A percentile compares a stretch with the other conserved stretches of the same genome.
These are phyloP conservation scores for Rhodotorula sp. DNA, from an alignment of 1,284 basidiomycete species.

Conservation along the genomic window DNA sequence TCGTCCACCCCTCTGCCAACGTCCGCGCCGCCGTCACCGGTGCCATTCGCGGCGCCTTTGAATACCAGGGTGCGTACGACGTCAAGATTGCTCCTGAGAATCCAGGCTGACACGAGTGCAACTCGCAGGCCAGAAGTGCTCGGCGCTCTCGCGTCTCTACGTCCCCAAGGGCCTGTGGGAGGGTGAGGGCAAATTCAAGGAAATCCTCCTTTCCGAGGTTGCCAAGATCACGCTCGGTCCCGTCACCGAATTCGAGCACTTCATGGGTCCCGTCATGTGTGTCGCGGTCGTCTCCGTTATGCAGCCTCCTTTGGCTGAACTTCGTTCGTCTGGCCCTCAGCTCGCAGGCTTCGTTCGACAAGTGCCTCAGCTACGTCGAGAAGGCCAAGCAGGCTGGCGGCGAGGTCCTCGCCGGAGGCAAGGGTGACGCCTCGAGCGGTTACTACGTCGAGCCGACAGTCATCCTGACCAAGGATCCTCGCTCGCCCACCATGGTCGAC, in stretches of 20 bases:
- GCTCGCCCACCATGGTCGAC: conserved; percentile 84
- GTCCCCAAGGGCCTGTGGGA: conserved; percentile 81
- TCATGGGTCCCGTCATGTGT: conserved; percentile 94
- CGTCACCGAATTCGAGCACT: conserved; percentile 75
- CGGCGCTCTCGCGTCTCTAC: conserved; percentile 86
- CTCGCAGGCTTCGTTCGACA: conserved; percentile 80
- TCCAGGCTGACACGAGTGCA: neutral
- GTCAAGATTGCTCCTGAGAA: too few relatives aligned
- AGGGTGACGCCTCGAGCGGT: conserved; percentile 79
- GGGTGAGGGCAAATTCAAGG: conserved; percentile 67
- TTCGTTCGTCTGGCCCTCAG: conserved; percentile 48
- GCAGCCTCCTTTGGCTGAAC: neutral
- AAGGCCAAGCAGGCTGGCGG: conserved; percentile 86
- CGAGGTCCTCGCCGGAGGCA: conserved; percentile 83
- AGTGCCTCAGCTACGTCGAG: conserved; percentile 77
- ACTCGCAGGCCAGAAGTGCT: conserved; percentile 83
- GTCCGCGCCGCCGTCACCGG: conserved; percentile 84
- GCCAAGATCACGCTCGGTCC: conserved; percentile 82
- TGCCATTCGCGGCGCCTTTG: conserved; percentile 84
- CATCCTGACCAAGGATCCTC: conserved; percentile 88
- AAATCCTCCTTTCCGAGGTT: conserved; percentile 69
- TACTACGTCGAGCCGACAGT: conserved; percentile 94
- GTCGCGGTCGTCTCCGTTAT: conserved; percentile 38
- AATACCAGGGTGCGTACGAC: conserved; percentile 74
- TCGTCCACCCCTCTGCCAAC: conserved; percentile 85